A percentile compares a stretch with the other conserved stretches of the same genome.
Conservation (phyloP, 1,139 yeast genomes). For the Geotrichum armillariae region DNA sequence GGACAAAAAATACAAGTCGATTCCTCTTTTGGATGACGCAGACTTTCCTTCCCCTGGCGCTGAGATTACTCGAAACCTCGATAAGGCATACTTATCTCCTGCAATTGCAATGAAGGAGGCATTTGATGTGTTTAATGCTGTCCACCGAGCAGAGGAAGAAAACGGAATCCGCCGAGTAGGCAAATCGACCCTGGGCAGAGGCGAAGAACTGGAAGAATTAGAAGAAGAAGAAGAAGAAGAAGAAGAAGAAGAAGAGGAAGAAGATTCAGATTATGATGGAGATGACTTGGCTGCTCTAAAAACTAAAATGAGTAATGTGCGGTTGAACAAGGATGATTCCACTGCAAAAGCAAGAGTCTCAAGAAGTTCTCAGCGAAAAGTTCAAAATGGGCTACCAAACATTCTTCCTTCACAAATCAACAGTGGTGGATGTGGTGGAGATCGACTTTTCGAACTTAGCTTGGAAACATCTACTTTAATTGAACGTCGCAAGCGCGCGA, state of each 20-base stretch:
- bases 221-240: constrained; percentile 14
- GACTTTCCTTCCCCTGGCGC: constrained; percentile 1
- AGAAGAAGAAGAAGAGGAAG: constrained; percentile 20
- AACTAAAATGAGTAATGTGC: neutral
- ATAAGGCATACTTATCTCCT: constrained; percentile 59
- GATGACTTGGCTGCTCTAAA: constrained; percentile 13
- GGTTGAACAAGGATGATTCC: neutral
- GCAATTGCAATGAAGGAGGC: constrained; percentile 95
- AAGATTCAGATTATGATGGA: neutral
- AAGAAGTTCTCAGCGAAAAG: neutral
- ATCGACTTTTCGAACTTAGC: constrained; percentile 21
- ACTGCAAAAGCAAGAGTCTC: neutral
- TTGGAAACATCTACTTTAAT: constrained; percentile 21
- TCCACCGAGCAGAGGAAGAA: constrained; percentile 90
- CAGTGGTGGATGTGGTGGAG: constrained; percentile 10
- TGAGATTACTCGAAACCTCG: constrained; percentile 8
- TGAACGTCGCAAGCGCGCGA: constrained; percentile 23
- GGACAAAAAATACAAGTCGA: constrained; percentile 5
- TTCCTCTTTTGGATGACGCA: constrained; percentile 10
- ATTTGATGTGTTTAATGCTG: constrained; percentile 91
- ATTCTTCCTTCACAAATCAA: constrained; percentile 10
- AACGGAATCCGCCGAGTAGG: constrained; percentile 42
- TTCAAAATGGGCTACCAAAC: neutral
- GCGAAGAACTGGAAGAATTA: constrained; percentile 20
- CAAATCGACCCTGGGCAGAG: constrained; percentile 28